Base-by-base conservation (phyloP, 768 basidiomycete genomes). In the Leccinellum albellum region DNA sequence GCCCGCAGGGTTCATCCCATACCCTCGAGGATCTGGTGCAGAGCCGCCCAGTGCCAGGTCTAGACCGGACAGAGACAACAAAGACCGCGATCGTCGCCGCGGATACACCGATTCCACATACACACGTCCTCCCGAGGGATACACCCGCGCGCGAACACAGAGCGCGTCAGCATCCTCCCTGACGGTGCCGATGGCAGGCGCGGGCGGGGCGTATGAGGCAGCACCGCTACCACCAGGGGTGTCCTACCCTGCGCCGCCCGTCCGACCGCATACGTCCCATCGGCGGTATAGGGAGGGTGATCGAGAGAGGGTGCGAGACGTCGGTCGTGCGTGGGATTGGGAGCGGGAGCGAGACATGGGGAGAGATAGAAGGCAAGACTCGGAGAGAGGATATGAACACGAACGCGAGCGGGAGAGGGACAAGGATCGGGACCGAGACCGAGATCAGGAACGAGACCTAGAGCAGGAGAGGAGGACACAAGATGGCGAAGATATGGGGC, bases 211-310 rank as follows among this genome's bases (percentile, higher is more conserved):
- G 42, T 71, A 71, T 32, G 70, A 70, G 14, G 49, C 61, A 4
- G 57, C 70, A 28, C 70, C 70, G 14, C 21, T 71, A 21, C 70
- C 70, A 3, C 52, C 47, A 4, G 72, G 70, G 3, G 40, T 71
- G 52, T 55, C 35, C 50, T 71, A 71, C 35, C 70, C 70, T 1
- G 66, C 55, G 2, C 60, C 72, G 6, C 72, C 70, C 1, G 8
- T 28, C 1, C 70, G 72, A 14, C 59, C 62, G 4, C 59, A 56
- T 2, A 67, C 70, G 33, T 68, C 72, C 0, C 70, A 72, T 53
- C 49, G 44, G 45, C 50, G 20, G 12, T 35, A 57, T 23, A 44
- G 52, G 32, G 61, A 63, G 0, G 26, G 37, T 15, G 20, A 42
- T 3, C 23, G 17, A 6, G 53, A 29, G 2, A 32, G 57, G n/a